Conservation (phyloP, 345 rosid genomes). For the Brassica rapa region DNA sequence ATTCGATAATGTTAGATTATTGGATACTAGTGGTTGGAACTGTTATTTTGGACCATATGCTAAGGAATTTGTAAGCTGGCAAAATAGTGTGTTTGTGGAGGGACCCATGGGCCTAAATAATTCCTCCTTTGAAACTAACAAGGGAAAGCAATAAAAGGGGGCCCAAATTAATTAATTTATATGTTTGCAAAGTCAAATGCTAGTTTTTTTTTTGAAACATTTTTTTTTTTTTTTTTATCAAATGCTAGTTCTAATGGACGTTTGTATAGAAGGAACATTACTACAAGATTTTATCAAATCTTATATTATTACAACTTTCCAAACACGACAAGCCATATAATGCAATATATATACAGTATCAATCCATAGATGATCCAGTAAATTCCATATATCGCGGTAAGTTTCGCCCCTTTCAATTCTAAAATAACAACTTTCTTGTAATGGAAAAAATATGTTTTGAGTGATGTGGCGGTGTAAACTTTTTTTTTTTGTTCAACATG, state of each 20-base stretch:
- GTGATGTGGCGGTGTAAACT: not conserved
- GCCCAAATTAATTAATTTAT: not conserved
- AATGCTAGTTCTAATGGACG: not conserved
- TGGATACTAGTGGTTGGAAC: slow-evolving; percentile 35
- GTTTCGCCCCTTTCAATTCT: not conserved
- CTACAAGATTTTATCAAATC: not conserved
- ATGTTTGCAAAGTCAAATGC: slow-evolving; percentile 27
- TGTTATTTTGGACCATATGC: slow-evolving; percentile 38
- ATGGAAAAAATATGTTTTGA: not conserved
- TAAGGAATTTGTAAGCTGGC: slow-evolving; percentile 39
- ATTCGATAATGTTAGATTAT: not conserved
- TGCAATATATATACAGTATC: not conserved
- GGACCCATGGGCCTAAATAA: slow-evolving; percentile 29
- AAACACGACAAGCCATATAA: not conserved
- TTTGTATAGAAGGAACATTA: not conserved
- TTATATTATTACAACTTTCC: not conserved
- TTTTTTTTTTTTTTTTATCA: not conserved
- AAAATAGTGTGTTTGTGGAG: slow-evolving; percentile 31
- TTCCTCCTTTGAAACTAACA: slow-evolving; percentile 34
- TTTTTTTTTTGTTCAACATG: not conserved
- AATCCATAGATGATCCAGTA: not conserved
- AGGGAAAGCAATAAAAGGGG: slow-evolving; percentile 10
- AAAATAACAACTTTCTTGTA: not conserved
- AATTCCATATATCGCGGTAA: not conserved
- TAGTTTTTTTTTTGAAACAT: not conserved